These are phyloP conservation scores for Glutinoglossum americanum DNA, from an alignment of 495 filamentous ascomycete species.

Conservation along the genomic window DNA sequence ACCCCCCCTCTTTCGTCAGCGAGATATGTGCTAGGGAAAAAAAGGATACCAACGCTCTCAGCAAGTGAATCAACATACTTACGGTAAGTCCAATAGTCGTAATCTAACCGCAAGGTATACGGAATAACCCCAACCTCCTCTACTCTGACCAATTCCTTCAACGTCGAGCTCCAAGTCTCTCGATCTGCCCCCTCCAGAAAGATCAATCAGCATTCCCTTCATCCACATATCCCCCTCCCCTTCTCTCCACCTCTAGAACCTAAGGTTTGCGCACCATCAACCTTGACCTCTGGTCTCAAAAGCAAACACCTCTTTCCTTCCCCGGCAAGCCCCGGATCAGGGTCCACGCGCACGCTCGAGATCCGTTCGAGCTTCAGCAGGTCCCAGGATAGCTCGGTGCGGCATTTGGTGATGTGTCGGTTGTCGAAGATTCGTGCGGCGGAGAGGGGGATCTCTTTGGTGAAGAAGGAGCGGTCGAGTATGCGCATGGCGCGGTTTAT, in stretches of 20 bases:
- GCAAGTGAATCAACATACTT: constrained; percentile 13
- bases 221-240: not conserved
- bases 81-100: constrained; percentile 75
- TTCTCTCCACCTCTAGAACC: not conserved
- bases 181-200: constrained; percentile 29
- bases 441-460: constrained; percentile 45
- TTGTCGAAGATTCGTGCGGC: constrained; percentile 59
- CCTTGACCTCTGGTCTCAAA: constrained; percentile 43
- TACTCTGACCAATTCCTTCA: constrained; percentile 44
- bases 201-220: not conserved
- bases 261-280: constrained; percentile 35
- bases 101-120: constrained; percentile 54
- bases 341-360: constrained; percentile 28
- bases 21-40: not conserved
- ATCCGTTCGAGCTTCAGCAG: constrained; percentile 39
- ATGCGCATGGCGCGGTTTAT: constrained; percentile 55
- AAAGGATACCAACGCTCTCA: not conserved
- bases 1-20: not conserved
- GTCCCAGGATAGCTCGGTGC: constrained; percentile 36
- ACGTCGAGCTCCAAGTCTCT: constrained; percentile 46
- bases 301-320: constrained; percentile 49
- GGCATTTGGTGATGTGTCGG: constrained; percentile 45
- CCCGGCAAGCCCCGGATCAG: constrained; percentile 22
- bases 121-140: constrained; percentile 46
- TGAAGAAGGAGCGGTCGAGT: constrained; percentile 70